Evolutionary conservation across 192 early-diverging fungal genomes (phyloP), one percentile per base, ranked within the genome.

Genomic region (Umbelopsis sp.): DNA sequence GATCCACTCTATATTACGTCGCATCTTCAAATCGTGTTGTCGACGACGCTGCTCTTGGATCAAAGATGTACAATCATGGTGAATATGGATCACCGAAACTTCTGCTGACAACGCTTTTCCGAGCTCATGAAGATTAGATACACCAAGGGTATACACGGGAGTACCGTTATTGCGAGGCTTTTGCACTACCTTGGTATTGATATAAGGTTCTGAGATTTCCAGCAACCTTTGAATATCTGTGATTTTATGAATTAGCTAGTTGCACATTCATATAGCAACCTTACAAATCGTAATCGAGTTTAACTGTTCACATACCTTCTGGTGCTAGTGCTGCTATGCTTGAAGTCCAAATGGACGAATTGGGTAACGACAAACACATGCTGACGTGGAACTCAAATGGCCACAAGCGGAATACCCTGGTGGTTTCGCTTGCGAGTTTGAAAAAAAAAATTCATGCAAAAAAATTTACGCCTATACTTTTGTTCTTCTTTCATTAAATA

Each of bases 31-130:
- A 16, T 62, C 56, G 56, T 31, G 56, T 26, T 34, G 11, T 11
- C 56, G 31, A 6, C 56, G 56, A 10, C 56, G 56, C 56, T 62
- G 56, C 11, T 62, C 56, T 62, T 62, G 56, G 24, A 62, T 62
- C 10, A 62, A 20, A 34, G 56, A 62, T 4, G 56, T 34, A 20
- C 56, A 62, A 20, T 62, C 56, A 29, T 20, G 56, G 14, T 62
- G 26, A 14, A 62, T 62, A 34, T 62, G 56, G 26, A 62, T 34
- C 29, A 62, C 56, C 14, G 26, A 14, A 34, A 34, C 56, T 12
- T 62, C n/a, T 29, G 56, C 26, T 17, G 56, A 62, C 3, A 62
- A 8, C 32, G 56, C 56, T 32, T 62, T 62, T 29, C 31, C 25
- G 10, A 62, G 56, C 4, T 62, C 56, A 34, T 62, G 26, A 20